Percentiles rank a stretch among this genome's conserved stretches.
Evolutionary conservation across 345 rosid genomes (phyloP).

Genomic region (Gossypioides kirkii): DNA sequence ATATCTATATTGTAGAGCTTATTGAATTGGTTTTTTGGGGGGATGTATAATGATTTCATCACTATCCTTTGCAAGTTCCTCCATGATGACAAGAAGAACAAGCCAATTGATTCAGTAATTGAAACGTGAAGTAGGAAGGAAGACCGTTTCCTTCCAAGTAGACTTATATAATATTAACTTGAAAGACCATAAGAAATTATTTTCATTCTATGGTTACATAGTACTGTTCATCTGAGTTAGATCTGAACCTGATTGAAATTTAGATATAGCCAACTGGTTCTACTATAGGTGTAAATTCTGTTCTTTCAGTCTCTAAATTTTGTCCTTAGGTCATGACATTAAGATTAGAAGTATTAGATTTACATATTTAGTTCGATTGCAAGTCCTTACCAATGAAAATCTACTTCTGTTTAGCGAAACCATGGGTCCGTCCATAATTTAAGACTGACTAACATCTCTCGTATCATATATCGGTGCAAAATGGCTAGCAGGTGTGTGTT

Average conservation of each 20-base stretch:
- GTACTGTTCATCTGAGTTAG: background rate
- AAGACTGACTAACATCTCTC: background rate
- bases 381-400: background rate
- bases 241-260: background rate
- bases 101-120: too few species aligned
- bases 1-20: too few species aligned
- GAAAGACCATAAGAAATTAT: background rate
- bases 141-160: too few species aligned
- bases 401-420: too few species aligned
- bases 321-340: background rate
- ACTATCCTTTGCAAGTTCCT: too few species aligned
- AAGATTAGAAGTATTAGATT: background rate
- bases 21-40: too few species aligned
- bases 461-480: background rate
- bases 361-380: background rate
- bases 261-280: background rate
- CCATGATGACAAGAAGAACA: too few species aligned
- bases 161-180: too few species aligned
- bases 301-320: background rate
- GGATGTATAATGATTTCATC: too few species aligned
- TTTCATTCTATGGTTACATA: too few species aligned
- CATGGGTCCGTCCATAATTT: background rate
- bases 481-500: background rate
- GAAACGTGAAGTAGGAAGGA: too few species aligned
- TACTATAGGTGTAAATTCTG: background rate